Conservation (phyloP, 179 eudicot species). For the Beta lomatogona region DNA sequence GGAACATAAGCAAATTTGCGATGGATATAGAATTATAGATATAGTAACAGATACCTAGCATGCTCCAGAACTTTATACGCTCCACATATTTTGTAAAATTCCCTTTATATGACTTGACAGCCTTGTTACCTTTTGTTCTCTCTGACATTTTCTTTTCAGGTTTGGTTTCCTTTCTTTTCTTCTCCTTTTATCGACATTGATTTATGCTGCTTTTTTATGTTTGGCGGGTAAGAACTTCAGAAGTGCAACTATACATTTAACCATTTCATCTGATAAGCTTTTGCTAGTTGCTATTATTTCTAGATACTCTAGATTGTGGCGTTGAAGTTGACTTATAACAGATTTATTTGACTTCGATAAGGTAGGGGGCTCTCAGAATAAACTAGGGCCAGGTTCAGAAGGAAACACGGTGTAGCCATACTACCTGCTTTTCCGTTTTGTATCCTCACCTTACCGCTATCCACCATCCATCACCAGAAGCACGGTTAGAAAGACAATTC, state of each 20-base stretch:
- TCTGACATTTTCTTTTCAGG: not conserved
- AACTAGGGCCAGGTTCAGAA: not conserved
- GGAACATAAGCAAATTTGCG: not conserved
- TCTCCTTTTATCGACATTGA: not conserved
- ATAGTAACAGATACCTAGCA: not conserved
- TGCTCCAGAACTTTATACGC: not conserved
- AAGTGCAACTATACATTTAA: not conserved
- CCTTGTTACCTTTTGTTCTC: not conserved
- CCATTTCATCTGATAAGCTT: too few species aligned
- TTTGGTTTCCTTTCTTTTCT: not conserved
- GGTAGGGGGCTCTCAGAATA: not conserved
- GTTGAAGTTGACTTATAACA: not conserved
- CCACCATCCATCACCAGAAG: not conserved
- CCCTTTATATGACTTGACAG: not conserved
- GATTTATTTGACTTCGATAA: not conserved
- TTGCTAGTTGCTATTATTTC: not conserved
- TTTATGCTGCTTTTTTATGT: not conserved
- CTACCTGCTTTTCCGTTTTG: not conserved
- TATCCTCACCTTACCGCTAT: not conserved
- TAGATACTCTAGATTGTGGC: not conserved
- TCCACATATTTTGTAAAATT: not conserved
- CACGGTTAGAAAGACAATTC: not conserved
- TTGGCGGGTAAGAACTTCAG: not conserved
- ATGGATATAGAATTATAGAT: not conserved
- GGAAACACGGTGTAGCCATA: not conserved